A percentile compares a stretch with the other conserved stretches of the same genome.
Conservation (phyloP, 495 filamentous ascomycete genomes). For the Xylaria castorea region DNA sequence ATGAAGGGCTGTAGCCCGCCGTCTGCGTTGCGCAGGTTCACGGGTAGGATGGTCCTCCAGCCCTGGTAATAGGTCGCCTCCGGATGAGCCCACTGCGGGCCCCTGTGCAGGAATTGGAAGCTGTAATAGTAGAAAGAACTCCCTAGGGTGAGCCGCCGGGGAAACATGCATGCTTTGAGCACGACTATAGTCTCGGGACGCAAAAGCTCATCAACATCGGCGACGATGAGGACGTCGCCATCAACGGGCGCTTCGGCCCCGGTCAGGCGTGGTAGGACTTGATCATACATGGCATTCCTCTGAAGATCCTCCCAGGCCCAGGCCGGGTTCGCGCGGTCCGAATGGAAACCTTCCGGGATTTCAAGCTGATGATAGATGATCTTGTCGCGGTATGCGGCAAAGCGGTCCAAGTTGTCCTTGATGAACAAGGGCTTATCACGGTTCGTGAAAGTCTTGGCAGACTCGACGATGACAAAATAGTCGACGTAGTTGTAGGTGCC, state of each 20-base stretch:
- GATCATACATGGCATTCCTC: conserved; percentile 57
- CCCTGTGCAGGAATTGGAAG: conserved; percentile 60
- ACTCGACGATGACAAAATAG: conserved; percentile 64
- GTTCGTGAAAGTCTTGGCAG: conserved; percentile 56
- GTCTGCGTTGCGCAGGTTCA: conserved; percentile 54
- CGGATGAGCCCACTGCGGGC: conserved; percentile 61
- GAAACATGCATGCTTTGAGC: conserved; percentile 58
- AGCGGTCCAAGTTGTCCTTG: conserved; percentile 46
- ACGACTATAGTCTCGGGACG: conserved; percentile 52
- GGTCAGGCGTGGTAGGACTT: conserved; percentile 52
- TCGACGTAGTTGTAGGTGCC: conserved; percentile 57
- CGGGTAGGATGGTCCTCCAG: conserved; percentile 54
- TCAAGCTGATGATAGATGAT: conserved; percentile 62
- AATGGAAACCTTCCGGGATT: conserved; percentile 45
- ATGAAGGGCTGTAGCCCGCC: conserved; percentile 42
- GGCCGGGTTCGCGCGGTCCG: conserved; percentile 40
- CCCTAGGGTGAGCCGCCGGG: conserved; percentile 58
- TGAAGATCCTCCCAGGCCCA: conserved; percentile 60
- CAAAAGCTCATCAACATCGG: conserved; percentile 61
- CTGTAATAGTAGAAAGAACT: conserved; percentile 63
- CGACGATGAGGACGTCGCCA: conserved; percentile 54
- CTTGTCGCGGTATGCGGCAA: conserved; percentile 54
- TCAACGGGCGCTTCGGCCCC: conserved; percentile 38
- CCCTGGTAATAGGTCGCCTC: conserved; percentile 62
- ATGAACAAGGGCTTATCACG: conserved; percentile 56